These are phyloP conservation scores for Hydrangea macrophylla DNA, from an alignment of 148 eudicot species.

Conservation along the genomic window DNA sequence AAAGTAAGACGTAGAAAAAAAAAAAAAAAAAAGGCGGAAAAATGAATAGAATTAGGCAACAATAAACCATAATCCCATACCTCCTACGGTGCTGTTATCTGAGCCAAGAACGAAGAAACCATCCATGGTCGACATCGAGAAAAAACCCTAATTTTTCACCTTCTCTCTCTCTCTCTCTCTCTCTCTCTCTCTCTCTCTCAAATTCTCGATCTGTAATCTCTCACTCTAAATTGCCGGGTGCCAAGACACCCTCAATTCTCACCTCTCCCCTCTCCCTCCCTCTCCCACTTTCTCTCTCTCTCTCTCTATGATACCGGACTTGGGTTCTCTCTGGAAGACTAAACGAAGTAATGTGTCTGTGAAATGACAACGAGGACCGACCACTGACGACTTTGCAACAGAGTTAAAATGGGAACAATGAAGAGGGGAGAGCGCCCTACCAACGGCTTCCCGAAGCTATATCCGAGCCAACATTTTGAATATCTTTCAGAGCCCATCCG, in stretches of 20 bases:
- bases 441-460: constrained; percentile 1
- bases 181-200: not conserved
- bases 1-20: not conserved
- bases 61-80: constrained; percentile 21
- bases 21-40: not conserved
- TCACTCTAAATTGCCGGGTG: not conserved
- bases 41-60: not conserved
- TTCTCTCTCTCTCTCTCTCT: constrained; percentile 8
- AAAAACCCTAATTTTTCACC: not conserved
- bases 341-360: too few species aligned
- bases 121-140: constrained; percentile 20
- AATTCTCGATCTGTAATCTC: not conserved
- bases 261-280: not conserved
- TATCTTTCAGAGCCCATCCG: not conserved
- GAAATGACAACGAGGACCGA: too few species aligned
- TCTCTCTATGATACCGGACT: not conserved
- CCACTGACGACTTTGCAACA: too few species aligned
- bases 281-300: not conserved
- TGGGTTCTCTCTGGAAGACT: not conserved
- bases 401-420: not conserved
- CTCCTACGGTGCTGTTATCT: constrained; percentile 12
- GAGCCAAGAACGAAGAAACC: constrained; percentile 18
- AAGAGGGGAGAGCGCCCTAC: not conserved
- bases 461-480: not conserved
- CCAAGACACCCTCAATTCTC: not conserved